These are phyloP conservation scores for Persicaria tinctoria DNA, from an alignment of 148 eudicot genomes.

Conservation along the genomic window DNA sequence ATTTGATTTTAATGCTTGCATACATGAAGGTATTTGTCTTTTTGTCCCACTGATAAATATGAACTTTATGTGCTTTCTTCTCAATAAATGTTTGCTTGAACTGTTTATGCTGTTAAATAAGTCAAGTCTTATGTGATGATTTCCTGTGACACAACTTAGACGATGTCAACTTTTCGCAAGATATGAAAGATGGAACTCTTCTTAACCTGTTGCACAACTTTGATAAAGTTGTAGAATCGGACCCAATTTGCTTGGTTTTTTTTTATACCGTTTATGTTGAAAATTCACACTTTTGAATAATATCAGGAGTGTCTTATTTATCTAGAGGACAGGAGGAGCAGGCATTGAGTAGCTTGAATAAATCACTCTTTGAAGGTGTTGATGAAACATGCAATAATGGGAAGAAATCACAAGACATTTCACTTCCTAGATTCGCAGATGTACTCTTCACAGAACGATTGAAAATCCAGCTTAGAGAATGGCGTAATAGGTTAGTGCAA, in stretches of 20 bases:
- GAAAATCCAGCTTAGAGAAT: conserved; percentile 59
- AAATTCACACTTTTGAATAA: conserved; percentile 42
- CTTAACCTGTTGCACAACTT: not conserved
- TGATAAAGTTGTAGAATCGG: no score
- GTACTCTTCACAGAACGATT: conserved; percentile 75
- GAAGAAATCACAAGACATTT: conserved; percentile 37
- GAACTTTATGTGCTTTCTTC: not conserved
- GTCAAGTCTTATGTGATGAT: not conserved
- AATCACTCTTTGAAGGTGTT: conserved; percentile 31
- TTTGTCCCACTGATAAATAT: not conserved
- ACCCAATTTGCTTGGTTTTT: conserved; percentile 3
- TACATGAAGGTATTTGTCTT: conserved; percentile 57
- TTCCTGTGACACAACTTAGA: not conserved
- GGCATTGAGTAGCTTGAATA: conserved; percentile 43
- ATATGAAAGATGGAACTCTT: not conserved
- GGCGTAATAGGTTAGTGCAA: conserved; percentile 53
- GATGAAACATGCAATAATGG: conserved; percentile 20
- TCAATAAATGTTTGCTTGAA: not conserved
- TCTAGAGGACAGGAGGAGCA: conserved; percentile 93
- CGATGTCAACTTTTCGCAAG: not conserved
- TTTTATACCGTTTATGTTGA: conserved; percentile 23
- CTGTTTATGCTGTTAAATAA: not conserved
- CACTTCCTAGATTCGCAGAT: conserved; percentile 54
- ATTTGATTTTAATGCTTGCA: conserved; percentile 89
- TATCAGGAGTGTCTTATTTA: conserved; percentile 99